A percentile compares a stretch with the other conserved stretches of the same genome.
Evolutionary conservation across 371 early-diverging fungal genomes (phyloP).

Genomic region (Circinella umbellata): DNA sequence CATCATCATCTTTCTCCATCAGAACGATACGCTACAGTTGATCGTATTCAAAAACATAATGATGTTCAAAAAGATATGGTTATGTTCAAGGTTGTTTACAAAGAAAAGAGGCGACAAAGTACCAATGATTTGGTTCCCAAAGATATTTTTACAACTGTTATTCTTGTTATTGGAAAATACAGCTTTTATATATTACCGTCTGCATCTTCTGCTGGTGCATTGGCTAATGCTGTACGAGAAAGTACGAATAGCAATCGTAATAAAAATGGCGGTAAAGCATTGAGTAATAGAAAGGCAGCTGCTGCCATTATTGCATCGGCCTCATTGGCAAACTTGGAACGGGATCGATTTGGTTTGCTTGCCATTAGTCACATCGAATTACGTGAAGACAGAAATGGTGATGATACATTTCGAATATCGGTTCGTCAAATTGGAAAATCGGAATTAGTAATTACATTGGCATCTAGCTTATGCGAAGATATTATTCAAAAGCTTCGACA

Average conservation of each 20-base stretch:
- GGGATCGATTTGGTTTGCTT: conserved; percentile 45
- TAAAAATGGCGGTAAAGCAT: background rate
- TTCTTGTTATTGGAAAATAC: conserved; percentile 47
- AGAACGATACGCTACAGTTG: conserved; percentile 29
- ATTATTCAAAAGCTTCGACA: conserved; percentile 41
- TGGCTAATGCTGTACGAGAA: conserved; percentile 14
- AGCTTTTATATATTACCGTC: conserved; percentile 44
- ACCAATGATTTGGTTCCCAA: conserved; percentile 18
- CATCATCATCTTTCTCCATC: conserved; percentile 9
- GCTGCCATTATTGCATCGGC: conserved; percentile 5
- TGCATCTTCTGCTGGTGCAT: background rate
- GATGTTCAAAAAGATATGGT: conserved; percentile 36
- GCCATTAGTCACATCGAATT: conserved; percentile 32
- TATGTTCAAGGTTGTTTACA: conserved; percentile 43
- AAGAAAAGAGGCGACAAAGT: conserved; percentile 27
- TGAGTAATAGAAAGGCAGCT: background rate
- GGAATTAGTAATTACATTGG: conserved; percentile 31
- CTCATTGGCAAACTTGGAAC: conserved; percentile 18
- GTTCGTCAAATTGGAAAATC: conserved; percentile 31
- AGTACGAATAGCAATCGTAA: background rate
- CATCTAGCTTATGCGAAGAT: conserved; percentile 35
- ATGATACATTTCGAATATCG: conserved; percentile 41
- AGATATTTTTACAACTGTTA: conserved; percentile 35
- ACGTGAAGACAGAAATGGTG: conserved; percentile 27
- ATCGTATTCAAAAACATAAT: conserved; percentile 40